These are phyloP conservation scores for Lithospermum erythrorhizon DNA, from an alignment of 257 asterid species.

Conservation along the genomic window DNA sequence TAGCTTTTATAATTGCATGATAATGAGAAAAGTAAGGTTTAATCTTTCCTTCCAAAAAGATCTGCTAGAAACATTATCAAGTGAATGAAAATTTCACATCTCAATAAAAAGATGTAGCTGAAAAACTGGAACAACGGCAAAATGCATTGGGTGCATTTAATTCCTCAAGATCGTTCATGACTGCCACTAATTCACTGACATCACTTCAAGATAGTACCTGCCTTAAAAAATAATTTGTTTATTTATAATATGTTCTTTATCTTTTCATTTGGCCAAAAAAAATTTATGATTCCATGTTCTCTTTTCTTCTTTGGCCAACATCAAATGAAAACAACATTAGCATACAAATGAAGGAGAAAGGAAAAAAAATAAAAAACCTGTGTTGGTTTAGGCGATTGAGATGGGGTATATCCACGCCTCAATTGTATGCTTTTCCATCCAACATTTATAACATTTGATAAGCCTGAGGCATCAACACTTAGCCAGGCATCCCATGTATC, in stretches of 20 bases:
- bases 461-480: slow-evolving; percentile 60
- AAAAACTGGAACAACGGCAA: background rate
- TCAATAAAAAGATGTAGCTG: too few relatives aligned
- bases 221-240: too few relatives aligned
- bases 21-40: too few relatives aligned
- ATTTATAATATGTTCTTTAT: too few relatives aligned
- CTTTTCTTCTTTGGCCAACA: background rate
- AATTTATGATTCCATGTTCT: background rate
- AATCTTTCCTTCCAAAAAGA: background rate
- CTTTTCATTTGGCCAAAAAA: too few relatives aligned
- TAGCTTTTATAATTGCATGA: too few relatives aligned
- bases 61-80: background rate
- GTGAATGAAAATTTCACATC: too few relatives aligned
- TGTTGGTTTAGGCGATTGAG: slow-evolving; percentile 77
- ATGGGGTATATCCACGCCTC: slow-evolving; percentile 91
- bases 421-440: slow-evolving; percentile 50
- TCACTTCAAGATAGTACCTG: background rate
- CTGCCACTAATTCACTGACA: background rate
- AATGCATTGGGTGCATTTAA: background rate
- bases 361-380: slow-evolving; percentile 39
- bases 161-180: too few relatives aligned
- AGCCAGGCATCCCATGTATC: slow-evolving; percentile 98
- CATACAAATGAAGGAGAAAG: background rate
- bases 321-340: background rate
- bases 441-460: slow-evolving; percentile 39